Conservation (phyloP, 2,329 filamentous ascomycete genomes). For the Botrytis medusae region DNA sequence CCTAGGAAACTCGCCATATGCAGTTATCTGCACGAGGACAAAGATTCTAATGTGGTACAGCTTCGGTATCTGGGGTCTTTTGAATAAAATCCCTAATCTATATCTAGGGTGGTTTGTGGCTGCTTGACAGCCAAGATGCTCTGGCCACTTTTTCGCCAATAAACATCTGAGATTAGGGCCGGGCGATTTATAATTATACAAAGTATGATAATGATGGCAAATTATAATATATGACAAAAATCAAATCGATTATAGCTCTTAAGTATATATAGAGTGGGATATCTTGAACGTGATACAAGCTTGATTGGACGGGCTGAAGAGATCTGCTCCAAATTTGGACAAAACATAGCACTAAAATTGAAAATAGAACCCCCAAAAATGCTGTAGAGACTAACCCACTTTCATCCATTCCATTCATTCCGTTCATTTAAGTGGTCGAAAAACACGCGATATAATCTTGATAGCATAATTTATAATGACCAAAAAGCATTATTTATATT, state of each 20-base stretch:
- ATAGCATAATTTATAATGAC: background rate
- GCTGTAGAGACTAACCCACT: background rate
- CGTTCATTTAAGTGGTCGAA: background rate
- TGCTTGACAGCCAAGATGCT: slow-evolving; percentile 1
- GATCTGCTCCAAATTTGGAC: no score
- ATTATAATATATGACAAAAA: background rate
- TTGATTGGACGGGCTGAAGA: no score
- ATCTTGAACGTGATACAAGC: no score
- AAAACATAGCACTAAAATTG: background rate
- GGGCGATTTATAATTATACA: background rate
- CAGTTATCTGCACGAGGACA: background rate
- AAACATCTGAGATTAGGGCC: background rate
- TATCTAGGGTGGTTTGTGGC: background rate
- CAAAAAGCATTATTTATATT: background rate
- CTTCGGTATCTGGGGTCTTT: background rate
- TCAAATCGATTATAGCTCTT: no score
- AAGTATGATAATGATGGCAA: background rate
- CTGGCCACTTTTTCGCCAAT: slow-evolving; percentile 14
- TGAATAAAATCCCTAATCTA: background rate
- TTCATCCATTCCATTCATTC: background rate
- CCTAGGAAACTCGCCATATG: background rate
- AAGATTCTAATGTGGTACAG: background rate
- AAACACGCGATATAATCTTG: background rate
- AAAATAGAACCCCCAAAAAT: background rate
- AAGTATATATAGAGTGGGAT: no score